Evolutionary conservation across 2,329 filamentous ascomycete genomes (phyloP).

Genomic region (Cladosporium sp.): DNA sequence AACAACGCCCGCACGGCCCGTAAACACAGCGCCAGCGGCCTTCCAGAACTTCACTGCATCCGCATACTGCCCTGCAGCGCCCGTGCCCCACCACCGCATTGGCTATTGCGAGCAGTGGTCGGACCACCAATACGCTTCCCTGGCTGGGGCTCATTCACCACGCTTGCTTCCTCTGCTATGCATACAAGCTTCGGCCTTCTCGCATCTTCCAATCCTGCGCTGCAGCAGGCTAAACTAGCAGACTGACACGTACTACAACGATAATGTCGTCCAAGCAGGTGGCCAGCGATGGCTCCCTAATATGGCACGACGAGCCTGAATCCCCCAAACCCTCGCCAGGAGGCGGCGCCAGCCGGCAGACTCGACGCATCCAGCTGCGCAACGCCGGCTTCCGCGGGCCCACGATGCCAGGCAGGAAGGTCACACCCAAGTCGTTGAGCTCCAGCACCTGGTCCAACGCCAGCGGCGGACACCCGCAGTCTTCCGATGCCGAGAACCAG

Average conservation of each 20-base stretch:
- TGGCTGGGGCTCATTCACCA: background rate
- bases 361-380: constrained; percentile 28
- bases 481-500: constrained; percentile 20
- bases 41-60: background rate
- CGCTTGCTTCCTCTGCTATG: background rate
- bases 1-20: background rate
- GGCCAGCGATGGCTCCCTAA: constrained; percentile 6
- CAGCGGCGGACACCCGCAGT: constrained; percentile 12
- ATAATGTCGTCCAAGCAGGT: constrained; percentile 6
- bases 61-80: background rate
- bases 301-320: constrained; percentile 4
- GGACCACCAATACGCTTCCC: background rate
- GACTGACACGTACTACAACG: background rate
- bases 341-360: constrained; percentile 20
- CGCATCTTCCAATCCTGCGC: background rate
- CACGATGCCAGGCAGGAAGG: constrained; percentile 25
- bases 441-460: constrained; percentile 20
- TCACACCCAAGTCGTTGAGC: constrained; percentile 26
- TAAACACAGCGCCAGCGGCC: background rate
- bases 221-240: background rate
- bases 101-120: background rate
- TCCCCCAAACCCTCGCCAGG: constrained; percentile 15
- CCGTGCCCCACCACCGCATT: background rate
- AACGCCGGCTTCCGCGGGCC: constrained; percentile 31
- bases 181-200: background rate